Evolutionary conservation across 2,329 filamentous ascomycete species (phyloP), one percentile per base, ranked within the genome.

Genomic region (Sphaerostilbella broomeana): DNA sequence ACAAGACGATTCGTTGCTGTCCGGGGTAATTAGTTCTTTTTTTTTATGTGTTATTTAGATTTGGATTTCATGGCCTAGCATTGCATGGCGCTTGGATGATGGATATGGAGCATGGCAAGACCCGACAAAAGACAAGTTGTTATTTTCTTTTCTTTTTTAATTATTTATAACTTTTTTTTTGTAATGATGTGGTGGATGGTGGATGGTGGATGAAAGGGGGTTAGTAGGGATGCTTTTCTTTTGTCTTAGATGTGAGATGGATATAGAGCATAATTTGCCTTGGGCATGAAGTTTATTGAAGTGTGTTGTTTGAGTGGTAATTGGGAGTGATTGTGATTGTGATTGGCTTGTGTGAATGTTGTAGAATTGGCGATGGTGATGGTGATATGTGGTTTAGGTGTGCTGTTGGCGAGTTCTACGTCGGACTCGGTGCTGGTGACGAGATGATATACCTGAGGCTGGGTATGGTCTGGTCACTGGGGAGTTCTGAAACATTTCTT

Each of bases 81-180:
- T 40, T 40, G 38, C 38, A 35, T 30, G 39, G 39, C 39, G 39
- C 39, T 7, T 21, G 35, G 32, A 34, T 20, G 29, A 39, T 6
- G 7, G 16, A 31, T 18, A 17, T 28, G 7, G 22, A 25, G 22
- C 7, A 25, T 12, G 12, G 7, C 7, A 12, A 25, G 22, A 12
- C 7, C 7, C n/a, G n/a, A 16, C 13, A 8, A 25, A 20, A 16
- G 13, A 21, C 18, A n/a, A 20, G 13, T 15, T 6, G 7, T 8
- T 10, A n/a, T 28, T 28, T 28, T 20, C 31, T 30, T 30, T 30
- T 2, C 17, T 33, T 22, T 22, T 21, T 28, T 10, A 10, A 15
- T 8, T 6, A 15, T 33, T 19, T 22, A 16, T n/a, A 7, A 20
- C 20, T 16, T 33, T 33, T 19, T 21, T 33, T 16, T 33, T 21